phyloP scores from a whole-genome alignment of 2,329 filamentous ascomycete species.

The Epichloe festucae region DNA sequence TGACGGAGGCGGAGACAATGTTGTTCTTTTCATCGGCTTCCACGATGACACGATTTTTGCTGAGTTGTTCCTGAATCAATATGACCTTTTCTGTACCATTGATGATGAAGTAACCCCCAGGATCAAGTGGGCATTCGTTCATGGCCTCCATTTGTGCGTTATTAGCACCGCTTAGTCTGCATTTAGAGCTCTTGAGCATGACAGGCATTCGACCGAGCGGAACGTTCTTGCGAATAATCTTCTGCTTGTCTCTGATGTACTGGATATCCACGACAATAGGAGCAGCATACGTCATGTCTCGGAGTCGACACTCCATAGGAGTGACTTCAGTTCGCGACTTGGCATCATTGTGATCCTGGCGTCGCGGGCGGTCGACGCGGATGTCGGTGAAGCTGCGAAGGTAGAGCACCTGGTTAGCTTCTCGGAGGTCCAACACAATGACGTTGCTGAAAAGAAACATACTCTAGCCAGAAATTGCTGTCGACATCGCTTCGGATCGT shows the following conservation, averaged over 20 bases:
- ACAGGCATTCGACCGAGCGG: conserved; percentile 85
- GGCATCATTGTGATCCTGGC: conserved; percentile 60
- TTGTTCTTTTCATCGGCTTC: conserved; percentile 87
- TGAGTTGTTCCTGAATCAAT: conserved; percentile 92
- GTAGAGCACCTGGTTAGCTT: background rate
- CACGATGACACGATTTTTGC: conserved; percentile 97
- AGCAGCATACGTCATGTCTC: conserved; percentile 96
- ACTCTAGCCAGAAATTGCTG: conserved; percentile 80
- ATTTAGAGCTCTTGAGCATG: conserved; percentile 94
- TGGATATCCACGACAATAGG: conserved; percentile 88
- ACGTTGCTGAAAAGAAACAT: conserved; percentile 13
- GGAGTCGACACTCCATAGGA: conserved; percentile 88
- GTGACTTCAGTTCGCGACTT: conserved; percentile 65
- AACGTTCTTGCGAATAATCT: conserved; percentile 61
- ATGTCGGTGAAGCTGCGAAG: conserved; percentile 63
- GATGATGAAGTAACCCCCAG: conserved; percentile 98
- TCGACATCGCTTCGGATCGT: conserved; percentile 86
- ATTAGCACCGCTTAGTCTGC: conserved; percentile 68
- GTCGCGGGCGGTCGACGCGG: conserved; percentile 68
- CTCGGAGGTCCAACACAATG: background rate
- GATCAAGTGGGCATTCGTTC: conserved; percentile 92
- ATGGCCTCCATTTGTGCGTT: conserved; percentile 82
- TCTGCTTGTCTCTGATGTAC: conserved; percentile 70
- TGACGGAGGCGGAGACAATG: conserved; percentile 89
- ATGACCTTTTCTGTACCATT: conserved; percentile 98